Percentiles rank a stretch among this genome's conserved stretches.
Conservation (phyloP, 2,329 filamentous ascomycete species). For the Knufia fluminis region DNA sequence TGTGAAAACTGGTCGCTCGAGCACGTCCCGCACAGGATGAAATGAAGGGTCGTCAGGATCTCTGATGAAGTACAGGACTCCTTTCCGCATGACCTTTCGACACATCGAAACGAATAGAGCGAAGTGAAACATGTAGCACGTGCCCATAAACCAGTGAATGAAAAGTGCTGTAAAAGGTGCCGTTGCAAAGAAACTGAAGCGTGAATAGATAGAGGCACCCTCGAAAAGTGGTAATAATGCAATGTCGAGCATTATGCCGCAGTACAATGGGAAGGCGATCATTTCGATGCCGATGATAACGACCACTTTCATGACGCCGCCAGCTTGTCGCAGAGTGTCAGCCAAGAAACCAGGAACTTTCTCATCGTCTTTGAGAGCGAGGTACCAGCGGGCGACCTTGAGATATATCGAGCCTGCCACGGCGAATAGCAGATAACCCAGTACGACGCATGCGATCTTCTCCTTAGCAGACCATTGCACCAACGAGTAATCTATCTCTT, state of each 20-base stretch:
- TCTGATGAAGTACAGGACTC: slow-evolving; percentile 94
- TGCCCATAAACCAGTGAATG: slow-evolving; percentile 97
- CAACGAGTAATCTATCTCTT: slow-evolving; percentile 43
- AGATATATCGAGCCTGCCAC: slow-evolving; percentile 70
- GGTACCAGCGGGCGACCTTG: slow-evolving; percentile 60
- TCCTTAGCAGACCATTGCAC: slow-evolving; percentile 63
- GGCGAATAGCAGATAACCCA: slow-evolving; percentile 72
- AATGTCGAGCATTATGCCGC: slow-evolving; percentile 78
- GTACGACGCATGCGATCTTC: slow-evolving; percentile 61
- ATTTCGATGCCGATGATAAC: slow-evolving; percentile 98
- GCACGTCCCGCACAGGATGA: slow-evolving; percentile 90
- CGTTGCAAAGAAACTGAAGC: slow-evolving; percentile 65
- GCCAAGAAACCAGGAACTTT: slow-evolving; percentile 65
- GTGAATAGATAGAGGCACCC: slow-evolving; percentile 64
- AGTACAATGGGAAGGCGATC: slow-evolving; percentile 94
- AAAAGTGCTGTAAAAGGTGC: slow-evolving; percentile 87
- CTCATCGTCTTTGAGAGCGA: slow-evolving; percentile 45
- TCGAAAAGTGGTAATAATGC: slow-evolving; percentile 86
- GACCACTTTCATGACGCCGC: slow-evolving; percentile 95
- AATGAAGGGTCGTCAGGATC: slow-evolving; percentile 98
- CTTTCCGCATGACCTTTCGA: slow-evolving; percentile 89
- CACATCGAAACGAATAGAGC: slow-evolving; percentile 98
- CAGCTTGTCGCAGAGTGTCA: slow-evolving; percentile 81
- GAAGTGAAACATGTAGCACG: slow-evolving; percentile 99
- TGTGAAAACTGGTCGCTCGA: slow-evolving; percentile 84